Evolutionary conservation across 306 rosid genomes (phyloP).

Genomic region (Delonix regia): DNA sequence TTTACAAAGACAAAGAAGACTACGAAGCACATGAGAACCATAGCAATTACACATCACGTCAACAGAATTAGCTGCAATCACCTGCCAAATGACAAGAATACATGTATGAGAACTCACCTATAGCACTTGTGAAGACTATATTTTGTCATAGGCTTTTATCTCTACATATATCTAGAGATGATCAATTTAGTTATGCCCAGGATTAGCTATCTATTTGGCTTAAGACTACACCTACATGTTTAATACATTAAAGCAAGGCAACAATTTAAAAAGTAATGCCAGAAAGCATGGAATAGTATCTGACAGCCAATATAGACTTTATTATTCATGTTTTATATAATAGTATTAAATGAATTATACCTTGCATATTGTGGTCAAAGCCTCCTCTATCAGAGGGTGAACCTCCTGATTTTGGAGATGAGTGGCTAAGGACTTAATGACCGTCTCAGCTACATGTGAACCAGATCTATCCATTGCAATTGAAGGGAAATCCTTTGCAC

Average conservation of each 20-base stretch:
- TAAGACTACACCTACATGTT: background rate
- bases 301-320: background rate
- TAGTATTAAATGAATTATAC: conserved; percentile 34
- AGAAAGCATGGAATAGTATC: background rate
- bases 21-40: conserved; percentile 92
- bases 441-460: conserved; percentile 87
- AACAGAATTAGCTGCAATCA: conserved; percentile 57
- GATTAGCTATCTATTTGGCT: conserved; percentile 4
- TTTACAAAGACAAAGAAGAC: conserved; percentile 80
- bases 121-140: background rate
- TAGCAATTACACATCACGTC: conserved; percentile 80
- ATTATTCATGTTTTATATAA: background rate
- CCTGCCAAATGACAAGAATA: conserved; percentile 53
- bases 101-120: background rate
- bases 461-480: conserved; percentile 92
- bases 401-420: conserved; percentile 63
- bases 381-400: conserved; percentile 58
- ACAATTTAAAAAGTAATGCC: background rate
- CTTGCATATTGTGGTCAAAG: conserved; percentile 72
- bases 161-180: background rate
- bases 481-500: conserved; percentile 61
- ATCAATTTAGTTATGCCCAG: background rate
- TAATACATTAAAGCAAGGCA: conserved; percentile 7
- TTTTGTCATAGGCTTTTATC: background rate
- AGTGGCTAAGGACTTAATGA: conserved; percentile 60